Conservation (phyloP, 441 rosid species). For the Mallotus repandus region DNA sequence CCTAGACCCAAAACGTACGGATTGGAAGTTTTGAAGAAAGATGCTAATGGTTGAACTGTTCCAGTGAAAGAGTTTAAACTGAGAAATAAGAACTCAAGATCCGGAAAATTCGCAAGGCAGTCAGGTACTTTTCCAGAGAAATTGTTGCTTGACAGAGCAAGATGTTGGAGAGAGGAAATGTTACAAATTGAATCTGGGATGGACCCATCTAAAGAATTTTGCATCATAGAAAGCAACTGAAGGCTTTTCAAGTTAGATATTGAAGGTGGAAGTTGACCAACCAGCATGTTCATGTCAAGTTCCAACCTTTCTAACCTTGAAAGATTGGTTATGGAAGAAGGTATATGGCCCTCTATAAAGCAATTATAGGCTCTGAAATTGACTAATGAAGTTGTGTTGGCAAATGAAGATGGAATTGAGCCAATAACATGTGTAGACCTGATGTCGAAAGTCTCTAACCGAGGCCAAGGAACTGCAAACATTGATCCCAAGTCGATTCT, state of each 20-base stretch:
- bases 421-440: slow-evolving; percentile 22
- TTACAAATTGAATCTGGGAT: slow-evolving; percentile 30
- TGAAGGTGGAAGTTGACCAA: slow-evolving; percentile 23
- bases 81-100: neutral
- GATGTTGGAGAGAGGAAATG: slow-evolving; percentile 19
- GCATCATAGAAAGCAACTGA: slow-evolving; percentile 2
- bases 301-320: neutral
- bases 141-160: slow-evolving; percentile 17
- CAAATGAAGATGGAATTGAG: slow-evolving; percentile 25
- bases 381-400: slow-evolving; percentile 25
- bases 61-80: slow-evolving; percentile 20
- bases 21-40: slow-evolving; percentile 6
- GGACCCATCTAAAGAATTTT: slow-evolving; percentile 24
- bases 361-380: slow-evolving; percentile 21
- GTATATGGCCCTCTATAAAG: slow-evolving; percentile 24
- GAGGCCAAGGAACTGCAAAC: slow-evolving; percentile 27
- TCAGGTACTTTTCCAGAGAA: slow-evolving; percentile 26
- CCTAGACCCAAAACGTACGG: slow-evolving; percentile 3
- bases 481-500: slow-evolving; percentile 20
- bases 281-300: slow-evolving; percentile 15
- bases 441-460: slow-evolving; percentile 22
- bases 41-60: slow-evolving; percentile 9
- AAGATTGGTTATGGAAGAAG: slow-evolving; percentile 28
- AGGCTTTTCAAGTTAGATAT: slow-evolving; percentile 28
- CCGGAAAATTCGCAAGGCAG: slow-evolving; percentile 24